Percentiles rank a stretch among this genome's conserved stretches.
Evolutionary conservation across 305 asterid species (phyloP).

Genomic region (Nicotiana rustica): DNA sequence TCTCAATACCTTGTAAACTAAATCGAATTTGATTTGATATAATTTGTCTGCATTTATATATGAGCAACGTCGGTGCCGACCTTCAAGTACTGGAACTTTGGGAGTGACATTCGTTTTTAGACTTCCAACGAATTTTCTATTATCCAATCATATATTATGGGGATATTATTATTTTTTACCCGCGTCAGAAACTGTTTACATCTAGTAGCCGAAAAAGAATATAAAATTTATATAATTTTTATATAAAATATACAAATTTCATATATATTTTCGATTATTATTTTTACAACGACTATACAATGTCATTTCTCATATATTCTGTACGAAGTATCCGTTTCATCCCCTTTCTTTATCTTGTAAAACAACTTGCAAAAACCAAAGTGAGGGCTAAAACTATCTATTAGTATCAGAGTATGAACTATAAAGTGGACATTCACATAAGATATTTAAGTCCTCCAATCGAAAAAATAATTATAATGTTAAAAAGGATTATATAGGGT

Average conservation of each 20-base stretch:
- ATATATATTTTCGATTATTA: no score
- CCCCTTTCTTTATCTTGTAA: background rate
- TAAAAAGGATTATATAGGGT: no score
- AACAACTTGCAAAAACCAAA: background rate
- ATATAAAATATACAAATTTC: no score
- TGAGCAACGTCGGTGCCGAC: conserved; percentile 18
- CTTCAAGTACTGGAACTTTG: background rate
- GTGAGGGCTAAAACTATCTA: background rate
- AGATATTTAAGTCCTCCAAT: background rate
- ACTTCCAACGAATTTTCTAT: background rate
- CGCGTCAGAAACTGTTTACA: no score
- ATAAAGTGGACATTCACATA: background rate
- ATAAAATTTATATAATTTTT: no score
- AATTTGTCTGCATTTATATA: background rate
- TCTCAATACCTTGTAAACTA: background rate
- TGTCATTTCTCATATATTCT: background rate
- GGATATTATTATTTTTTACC: no score
- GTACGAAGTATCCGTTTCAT: background rate
- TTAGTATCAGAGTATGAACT: background rate
- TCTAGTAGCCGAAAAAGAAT: no score
- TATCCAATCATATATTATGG: background rate
- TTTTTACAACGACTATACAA: no score
- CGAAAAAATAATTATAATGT: no score
- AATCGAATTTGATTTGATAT: background rate
- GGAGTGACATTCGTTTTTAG: background rate